phyloP scores from a whole-genome alignment of 2,329 filamentous ascomycete genomes.

The Akanthomyces muscarius region DNA sequence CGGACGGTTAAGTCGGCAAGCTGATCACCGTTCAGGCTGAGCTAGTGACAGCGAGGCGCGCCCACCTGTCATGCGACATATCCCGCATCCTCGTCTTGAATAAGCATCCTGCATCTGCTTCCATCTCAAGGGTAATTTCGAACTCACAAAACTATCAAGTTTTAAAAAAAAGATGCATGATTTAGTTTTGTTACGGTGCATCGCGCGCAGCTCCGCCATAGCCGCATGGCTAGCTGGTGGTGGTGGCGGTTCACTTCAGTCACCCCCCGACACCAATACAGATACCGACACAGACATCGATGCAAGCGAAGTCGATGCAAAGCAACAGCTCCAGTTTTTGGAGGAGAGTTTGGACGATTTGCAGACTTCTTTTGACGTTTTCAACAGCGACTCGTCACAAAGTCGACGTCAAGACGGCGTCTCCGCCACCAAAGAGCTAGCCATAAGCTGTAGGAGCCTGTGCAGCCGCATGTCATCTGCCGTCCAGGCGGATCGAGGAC shows the following conservation, averaged over 20 bases:
- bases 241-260: neutral
- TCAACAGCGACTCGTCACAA: neutral
- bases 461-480: neutral
- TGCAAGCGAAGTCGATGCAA: neutral
- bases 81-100: neutral
- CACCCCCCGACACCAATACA: neutral
- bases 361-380: neutral
- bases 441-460: neutral
- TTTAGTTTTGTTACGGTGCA: neutral
- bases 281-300: neutral
- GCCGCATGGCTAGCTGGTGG: neutral
- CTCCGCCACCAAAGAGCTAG: neutral
- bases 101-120: neutral
- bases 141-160: no score
- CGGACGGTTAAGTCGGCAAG: neutral
- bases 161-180: neutral
- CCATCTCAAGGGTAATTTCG: neutral
- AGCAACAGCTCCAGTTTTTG: neutral
- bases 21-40: neutral
- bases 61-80: neutral
- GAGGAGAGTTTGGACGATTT: neutral
- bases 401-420: neutral
- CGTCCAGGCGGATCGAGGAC: neutral
- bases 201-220: neutral
- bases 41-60: neutral